These are phyloP conservation scores for Artemisia tridentata DNA, from an alignment of 129 eudicot species.

Conservation along the genomic window DNA sequence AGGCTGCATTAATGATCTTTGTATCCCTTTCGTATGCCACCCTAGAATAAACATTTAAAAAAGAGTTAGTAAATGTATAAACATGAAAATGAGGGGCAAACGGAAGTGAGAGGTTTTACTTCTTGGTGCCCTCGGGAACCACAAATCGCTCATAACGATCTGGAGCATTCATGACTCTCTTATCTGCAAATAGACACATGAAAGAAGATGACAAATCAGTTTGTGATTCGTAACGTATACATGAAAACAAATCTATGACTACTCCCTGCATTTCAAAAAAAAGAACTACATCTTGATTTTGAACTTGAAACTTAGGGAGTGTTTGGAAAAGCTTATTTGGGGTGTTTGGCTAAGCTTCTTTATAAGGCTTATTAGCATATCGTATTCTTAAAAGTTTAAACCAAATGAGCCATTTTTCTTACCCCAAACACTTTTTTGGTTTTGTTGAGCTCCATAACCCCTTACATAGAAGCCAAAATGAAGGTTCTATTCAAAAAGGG, in stretches of 20 bases:
- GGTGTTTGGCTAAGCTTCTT: too few species aligned
- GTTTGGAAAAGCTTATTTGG: too few species aligned
- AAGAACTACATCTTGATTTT: background rate
- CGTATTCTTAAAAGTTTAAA: too few species aligned
- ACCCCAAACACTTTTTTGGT: too few species aligned
- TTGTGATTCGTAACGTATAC: background rate
- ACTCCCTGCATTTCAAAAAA: background rate
- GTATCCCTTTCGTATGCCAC: constrained; percentile 96
- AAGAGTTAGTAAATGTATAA: background rate
- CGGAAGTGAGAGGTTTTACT: constrained; percentile 34
- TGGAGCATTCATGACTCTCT: constrained; percentile 66
- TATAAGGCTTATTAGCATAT: too few species aligned
- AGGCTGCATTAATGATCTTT: constrained; percentile 85
- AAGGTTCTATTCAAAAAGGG: too few species aligned
- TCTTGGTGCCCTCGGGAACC: constrained; percentile 81
- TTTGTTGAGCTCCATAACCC: too few species aligned
- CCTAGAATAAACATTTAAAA: constrained; percentile 34
- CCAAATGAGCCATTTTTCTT: too few species aligned
- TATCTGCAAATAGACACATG: background rate
- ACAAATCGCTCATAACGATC: constrained; percentile 87
- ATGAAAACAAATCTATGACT: background rate
- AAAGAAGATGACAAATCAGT: background rate
- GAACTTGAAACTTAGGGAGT: too few species aligned
- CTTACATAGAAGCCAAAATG: too few species aligned
- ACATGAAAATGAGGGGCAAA: background rate